Conservation (phyloP, 1,139 yeast genomes). For the Geotrichum europaeum region DNA sequence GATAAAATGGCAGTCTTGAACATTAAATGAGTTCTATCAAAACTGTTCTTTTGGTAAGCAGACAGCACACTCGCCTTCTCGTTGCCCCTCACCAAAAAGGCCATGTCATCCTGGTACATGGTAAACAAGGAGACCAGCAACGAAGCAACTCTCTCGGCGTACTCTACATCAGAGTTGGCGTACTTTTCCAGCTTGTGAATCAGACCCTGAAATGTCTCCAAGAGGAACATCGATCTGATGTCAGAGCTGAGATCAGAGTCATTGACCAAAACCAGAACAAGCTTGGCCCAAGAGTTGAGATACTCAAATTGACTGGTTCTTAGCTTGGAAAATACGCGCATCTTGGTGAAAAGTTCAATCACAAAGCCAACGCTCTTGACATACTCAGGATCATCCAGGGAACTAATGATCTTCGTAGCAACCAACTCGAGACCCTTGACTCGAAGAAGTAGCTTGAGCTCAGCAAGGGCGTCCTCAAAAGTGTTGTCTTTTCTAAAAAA, state of each 20-base stretch:
- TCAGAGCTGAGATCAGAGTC: constrained; percentile 45
- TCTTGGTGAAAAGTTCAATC: constrained; percentile 20
- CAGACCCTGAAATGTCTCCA: constrained; percentile 69
- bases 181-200: constrained; percentile 74
- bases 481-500: constrained; percentile 8
- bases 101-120: constrained; percentile 46
- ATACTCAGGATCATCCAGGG: constrained; percentile 22
- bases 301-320: constrained; percentile 50
- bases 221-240: constrained; percentile 53
- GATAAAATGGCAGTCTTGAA: constrained; percentile 73
- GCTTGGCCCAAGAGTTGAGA: constrained; percentile 75
- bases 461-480: constrained; percentile 21
- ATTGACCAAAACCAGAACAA: constrained; percentile 65
- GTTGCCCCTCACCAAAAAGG: constrained; percentile 32
- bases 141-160: constrained; percentile 73
- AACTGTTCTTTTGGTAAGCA: constrained; percentile 20
- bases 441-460: constrained; percentile 24
- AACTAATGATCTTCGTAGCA: constrained; percentile 19
- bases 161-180: constrained; percentile 56
- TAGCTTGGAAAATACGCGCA: constrained; percentile 21
- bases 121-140: constrained; percentile 67
- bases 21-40: constrained; percentile 55
- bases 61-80: constrained; percentile 18
- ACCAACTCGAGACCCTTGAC: constrained; percentile 29
- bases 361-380: constrained; percentile 19